Base-by-base conservation (phyloP, 2,329 filamentous ascomycete genomes). In the Neoscytalidium dimidiatum region DNA sequence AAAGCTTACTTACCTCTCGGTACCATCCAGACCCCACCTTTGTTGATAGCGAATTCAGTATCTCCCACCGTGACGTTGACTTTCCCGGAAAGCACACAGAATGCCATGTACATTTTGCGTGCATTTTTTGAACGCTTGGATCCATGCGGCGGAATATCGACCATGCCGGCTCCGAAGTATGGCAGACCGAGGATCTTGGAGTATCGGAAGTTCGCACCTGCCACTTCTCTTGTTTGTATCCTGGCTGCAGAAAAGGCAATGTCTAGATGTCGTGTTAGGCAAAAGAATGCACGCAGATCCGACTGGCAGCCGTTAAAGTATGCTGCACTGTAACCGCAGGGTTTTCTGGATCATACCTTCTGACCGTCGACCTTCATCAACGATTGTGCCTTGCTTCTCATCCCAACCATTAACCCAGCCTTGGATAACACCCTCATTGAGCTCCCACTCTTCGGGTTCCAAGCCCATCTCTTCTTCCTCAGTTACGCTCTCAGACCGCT, bases 51-150 rank as follows among this genome's bases (percentile, higher is more conserved):
- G 75, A 99, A 98, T 67, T 84, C 82, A 26, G 86, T 90, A 68
- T 91, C 86, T 69, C 90, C 88, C 53, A 96, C 86, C 29, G 88
- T 90, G 21, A 97, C 94, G 69, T 88, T 83, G 21, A 97, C 92
- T 68, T 90, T 88, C 23, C 95, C 95, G 49, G 86, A 85, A 70
- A 92, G 90, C 31, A 99, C 90, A 71, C 96, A 97, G 77, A 98
- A 98, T 1, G 91, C 89, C 90, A 99, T 95, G 74, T 97, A 93
- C 92, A 97, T 98, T 80, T 91, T 94, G 68, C 94, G 86, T 38
- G 91, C 91, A 78, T 97, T 98, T 84, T 98, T 98, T 56, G 90
- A 87, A 70, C 89, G 88, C 82, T 99, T 99, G 74, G 91, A 87
- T 33, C 91, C 88, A 2, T 90, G 90, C 0, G 92, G 89, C 5